Evolutionary conservation across 495 filamentous ascomycete genomes (phyloP).

Genomic region (Aspergillus ellipticus): DNA sequence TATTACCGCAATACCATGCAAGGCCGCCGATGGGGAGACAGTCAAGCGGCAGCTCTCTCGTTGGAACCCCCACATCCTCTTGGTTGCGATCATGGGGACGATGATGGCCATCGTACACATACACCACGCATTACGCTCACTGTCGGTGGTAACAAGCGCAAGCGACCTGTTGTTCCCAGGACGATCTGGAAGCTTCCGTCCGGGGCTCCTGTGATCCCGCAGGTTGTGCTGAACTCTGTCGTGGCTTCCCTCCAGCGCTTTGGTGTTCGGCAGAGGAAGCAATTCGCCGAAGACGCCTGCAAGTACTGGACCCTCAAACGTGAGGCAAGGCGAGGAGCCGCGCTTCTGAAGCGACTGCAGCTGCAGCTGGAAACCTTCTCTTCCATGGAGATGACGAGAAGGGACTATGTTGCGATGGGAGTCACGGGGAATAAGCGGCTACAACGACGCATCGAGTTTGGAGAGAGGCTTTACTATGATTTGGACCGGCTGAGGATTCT

Average conservation of each 20-base stretch:
- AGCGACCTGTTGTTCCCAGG: constrained; percentile 59
- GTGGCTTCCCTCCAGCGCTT: constrained; percentile 77
- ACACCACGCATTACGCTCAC: constrained; percentile 54
- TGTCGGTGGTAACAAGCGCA: constrained; percentile 72
- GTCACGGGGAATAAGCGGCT: constrained; percentile 74
- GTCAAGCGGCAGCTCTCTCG: constrained; percentile 78
- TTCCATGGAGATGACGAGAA: constrained; percentile 90
- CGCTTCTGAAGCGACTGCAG: constrained; percentile 86
- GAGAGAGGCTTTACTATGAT: constrained; percentile 67
- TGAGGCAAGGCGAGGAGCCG: constrained; percentile 85
- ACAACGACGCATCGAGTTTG: constrained; percentile 82
- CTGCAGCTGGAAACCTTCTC: constrained; percentile 86
- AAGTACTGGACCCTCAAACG: constrained; percentile 98
- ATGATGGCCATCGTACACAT: constrained; percentile 31
- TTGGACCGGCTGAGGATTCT: constrained; percentile 68
- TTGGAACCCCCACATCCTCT: constrained; percentile 62
- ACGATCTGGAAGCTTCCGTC: constrained; percentile 91
- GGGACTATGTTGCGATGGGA: constrained; percentile 91
- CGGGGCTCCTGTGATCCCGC: constrained; percentile 89
- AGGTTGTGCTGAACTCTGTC: constrained; percentile 75
- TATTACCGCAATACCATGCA: constrained; percentile 88
- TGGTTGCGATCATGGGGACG: constrained; percentile 34
- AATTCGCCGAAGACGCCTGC: constrained; percentile 88
- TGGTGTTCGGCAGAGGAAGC: constrained; percentile 76
- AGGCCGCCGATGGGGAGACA: constrained; percentile 84